Conservation (phyloP, 2,329 filamentous ascomycete species). For the Dryadomyces quercus-mongolicae region DNA sequence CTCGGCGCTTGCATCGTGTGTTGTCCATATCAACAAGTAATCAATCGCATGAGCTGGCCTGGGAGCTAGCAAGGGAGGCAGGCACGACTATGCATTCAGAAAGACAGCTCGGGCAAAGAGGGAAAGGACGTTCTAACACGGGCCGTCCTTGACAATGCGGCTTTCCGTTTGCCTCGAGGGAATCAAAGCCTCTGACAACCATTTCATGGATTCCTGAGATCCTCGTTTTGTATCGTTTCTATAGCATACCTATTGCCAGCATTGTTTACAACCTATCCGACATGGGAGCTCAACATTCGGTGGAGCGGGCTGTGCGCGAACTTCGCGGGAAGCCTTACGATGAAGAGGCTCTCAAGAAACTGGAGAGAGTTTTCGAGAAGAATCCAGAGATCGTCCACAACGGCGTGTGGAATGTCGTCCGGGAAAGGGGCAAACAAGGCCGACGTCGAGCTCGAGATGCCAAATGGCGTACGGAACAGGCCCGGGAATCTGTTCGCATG, state of each 20-base stretch:
- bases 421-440: constrained; percentile 2
- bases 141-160: too few species aligned
- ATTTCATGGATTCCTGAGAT: too few species aligned
- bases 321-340: constrained; percentile 5
- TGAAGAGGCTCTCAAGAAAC: constrained; percentile 4
- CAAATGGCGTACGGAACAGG: constrained; percentile 7
- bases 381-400: constrained; percentile 8
- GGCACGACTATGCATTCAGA: too few species aligned
- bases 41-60: too few species aligned
- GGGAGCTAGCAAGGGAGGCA: too few species aligned
- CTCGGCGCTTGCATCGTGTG: too few species aligned
- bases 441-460: constrained; percentile 7
- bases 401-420: constrained; percentile 9
- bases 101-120: not conserved
- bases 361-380: constrained; percentile 8
- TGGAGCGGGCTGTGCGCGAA: constrained; percentile 9
- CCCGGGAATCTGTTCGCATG: constrained; percentile 5
- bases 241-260: not conserved
- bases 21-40: too few species aligned
- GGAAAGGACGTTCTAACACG: not conserved
- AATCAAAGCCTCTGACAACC: too few species aligned
- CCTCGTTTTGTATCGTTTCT: too few species aligned
- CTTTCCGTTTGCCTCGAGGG: too few species aligned
- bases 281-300: constrained; percentile 9
- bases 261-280: not conserved